Evolutionary conservation across 306 rosid genomes (phyloP).

Genomic region (Rosa chinensis): DNA sequence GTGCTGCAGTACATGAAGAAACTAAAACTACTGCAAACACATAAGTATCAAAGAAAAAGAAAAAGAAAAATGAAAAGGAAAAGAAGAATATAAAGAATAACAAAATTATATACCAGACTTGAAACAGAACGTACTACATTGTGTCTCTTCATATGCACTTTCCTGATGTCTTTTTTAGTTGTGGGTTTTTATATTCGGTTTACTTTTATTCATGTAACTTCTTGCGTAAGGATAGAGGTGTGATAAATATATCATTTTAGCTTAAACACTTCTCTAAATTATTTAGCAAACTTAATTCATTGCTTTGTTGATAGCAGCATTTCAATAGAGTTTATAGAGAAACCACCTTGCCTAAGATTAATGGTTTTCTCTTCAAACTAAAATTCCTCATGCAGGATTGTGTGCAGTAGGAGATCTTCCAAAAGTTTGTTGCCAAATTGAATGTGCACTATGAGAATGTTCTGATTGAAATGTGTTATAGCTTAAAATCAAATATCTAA

Average conservation of each 20-base stretch:
- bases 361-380: neutral
- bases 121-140: no score
- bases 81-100: no score
- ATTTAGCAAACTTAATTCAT: neutral
- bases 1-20: no score
- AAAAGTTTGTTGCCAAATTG: slow-evolving; percentile 65
- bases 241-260: neutral
- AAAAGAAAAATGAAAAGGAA: no score
- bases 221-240: neutral
- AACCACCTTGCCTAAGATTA: neutral
- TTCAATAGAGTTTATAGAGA: neutral
- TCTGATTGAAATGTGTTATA: slow-evolving; percentile 68
- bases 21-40: no score
- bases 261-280: neutral
- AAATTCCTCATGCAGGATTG: slow-evolving; percentile 61
- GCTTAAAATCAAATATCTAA: slow-evolving; percentile 62
- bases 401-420: slow-evolving; percentile 78
- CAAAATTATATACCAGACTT: no score
- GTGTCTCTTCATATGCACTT: no score
- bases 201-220: neutral
- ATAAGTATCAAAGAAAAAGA: no score
- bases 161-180: no score
- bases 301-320: neutral
- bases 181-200: neutral
- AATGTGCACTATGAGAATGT: slow-evolving; percentile 69